Evolutionary conservation across 305 asterid species (phyloP), one percentile per base, ranked within the genome.

Genomic region (Andrographis paniculata): DNA sequence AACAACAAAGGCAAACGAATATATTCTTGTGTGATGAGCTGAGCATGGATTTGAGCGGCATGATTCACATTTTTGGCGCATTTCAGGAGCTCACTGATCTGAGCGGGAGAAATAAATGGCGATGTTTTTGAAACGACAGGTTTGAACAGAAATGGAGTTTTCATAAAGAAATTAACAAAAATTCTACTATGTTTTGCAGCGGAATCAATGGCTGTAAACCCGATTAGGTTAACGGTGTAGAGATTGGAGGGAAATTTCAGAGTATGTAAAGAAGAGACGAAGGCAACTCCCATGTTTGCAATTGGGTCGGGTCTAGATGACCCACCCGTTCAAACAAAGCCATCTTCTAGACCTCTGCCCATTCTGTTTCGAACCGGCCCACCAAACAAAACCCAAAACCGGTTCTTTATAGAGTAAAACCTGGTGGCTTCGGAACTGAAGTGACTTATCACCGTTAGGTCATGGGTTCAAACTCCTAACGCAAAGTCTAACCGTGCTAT

Each of bases 41-140:
- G 78, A 48, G 76, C 55, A 47, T 75, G 82, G 50, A 75, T 75
- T 67, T 71, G 76, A 37, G 53, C 27, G n/a, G 63, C 78, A 50
- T 59, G 76, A 4, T 54, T 62, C 40, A 50, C 51, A 49, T 35
- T 65, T 18, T 54, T 67, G 53, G 58, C 64, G 47, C 37, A 16
- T 42, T 54, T 62, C 44, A 75, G 56, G 14, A 33, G 38, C 12
- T 33, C 14, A 33, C 3, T 6, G 38, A 33, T 6, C 4, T 33
- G 20, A 68, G 71, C 45, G 18, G 60, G 59, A 24, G 80, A 56
- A 23, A 54, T 28, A 20, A 20, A n/a, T 4, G 24, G 40, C 5
- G 52, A 53, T 39, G 45, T 17, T 12, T 16, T 11, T 18, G 20
- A 10, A 36, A 48, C 8, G 27, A 37, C 40, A 14, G 36, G 38